Percentiles rank a stretch among this genome's conserved stretches.
These are phyloP conservation scores for Tylopilus orsonianus DNA, from an alignment of 1,284 basidiomycete genomes.

Conservation along the genomic window DNA sequence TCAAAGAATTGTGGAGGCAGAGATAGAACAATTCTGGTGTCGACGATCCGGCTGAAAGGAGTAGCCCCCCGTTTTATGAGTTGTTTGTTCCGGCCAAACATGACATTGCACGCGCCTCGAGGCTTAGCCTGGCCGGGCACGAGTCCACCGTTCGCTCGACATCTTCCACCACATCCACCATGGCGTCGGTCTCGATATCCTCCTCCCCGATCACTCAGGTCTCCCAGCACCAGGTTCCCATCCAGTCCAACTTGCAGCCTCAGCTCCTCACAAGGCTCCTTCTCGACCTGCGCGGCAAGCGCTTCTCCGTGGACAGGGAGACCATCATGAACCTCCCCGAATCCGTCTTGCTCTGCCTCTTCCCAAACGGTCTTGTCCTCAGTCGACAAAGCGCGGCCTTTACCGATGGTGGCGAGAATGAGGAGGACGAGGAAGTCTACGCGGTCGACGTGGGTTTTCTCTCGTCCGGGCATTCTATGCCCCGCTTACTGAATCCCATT, in stretches of 20 bases:
- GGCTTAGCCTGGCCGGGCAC: slow-evolving; percentile 27
- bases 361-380: slow-evolving; percentile 95
- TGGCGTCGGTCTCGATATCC: slow-evolving; percentile 53
- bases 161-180: slow-evolving; percentile 30
- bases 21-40: not conserved
- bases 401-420: slow-evolving; percentile 73
- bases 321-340: slow-evolving; percentile 99
- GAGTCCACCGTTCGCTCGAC: slow-evolving; percentile 10
- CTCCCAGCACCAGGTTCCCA: slow-evolving; percentile 61
- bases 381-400: slow-evolving; percentile 79
- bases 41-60: not conserved
- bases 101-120: slow-evolving; percentile 31
- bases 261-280: slow-evolving; percentile 84
- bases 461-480: slow-evolving; percentile 8
- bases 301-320: slow-evolving; percentile 96
- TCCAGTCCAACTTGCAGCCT: slow-evolving; percentile 74
- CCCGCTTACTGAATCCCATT: slow-evolving; percentile 12
- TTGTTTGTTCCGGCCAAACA: slow-evolving; percentile 36
- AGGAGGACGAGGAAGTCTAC: slow-evolving; percentile 93
- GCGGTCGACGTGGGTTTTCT: slow-evolving; percentile 83
- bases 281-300: slow-evolving; percentile 88
- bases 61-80: slow-evolving; percentile 3
- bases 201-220: slow-evolving; percentile 87
- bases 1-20: not conserved
- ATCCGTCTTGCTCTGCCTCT: slow-evolving; percentile 93